Percentiles rank a stretch among this genome's conserved stretches.
Conservation (phyloP, 1,139 yeast genomes). For the Candida sojae region DNA sequence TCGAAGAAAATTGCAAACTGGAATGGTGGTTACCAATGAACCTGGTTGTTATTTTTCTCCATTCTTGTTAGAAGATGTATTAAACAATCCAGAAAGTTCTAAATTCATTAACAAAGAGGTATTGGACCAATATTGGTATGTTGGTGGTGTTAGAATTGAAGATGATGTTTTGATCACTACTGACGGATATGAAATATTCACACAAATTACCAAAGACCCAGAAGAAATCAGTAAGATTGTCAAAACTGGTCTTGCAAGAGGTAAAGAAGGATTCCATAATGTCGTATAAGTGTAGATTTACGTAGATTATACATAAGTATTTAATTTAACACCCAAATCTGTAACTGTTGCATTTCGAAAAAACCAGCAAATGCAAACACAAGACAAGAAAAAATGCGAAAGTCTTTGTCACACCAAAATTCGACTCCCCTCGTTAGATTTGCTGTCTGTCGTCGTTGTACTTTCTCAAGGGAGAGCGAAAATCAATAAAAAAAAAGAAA, state of each 20-base stretch:
- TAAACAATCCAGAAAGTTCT: conserved; percentile 56
- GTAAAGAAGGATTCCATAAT: conserved; percentile 56
- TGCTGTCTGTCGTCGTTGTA: too few relatives aligned
- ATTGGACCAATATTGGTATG: conserved; percentile 75
- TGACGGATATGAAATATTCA: conserved; percentile 77
- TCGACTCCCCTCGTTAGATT: too few relatives aligned
- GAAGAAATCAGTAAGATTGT: conserved; percentile 78
- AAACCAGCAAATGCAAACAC: not conserved
- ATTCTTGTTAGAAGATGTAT: conserved; percentile 66
- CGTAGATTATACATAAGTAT: too few relatives aligned
- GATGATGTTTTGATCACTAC: conserved; percentile 84
- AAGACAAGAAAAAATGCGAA: not conserved
- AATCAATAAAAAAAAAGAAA: too few relatives aligned
- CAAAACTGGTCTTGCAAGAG: conserved; percentile 58
- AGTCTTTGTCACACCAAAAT: too few relatives aligned
- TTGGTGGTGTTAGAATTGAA: conserved; percentile 96
- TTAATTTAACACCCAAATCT: not conserved
- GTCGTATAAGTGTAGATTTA: conserved; percentile 32
- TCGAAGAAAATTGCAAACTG: conserved; percentile 67
- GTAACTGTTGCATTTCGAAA: not conserved
- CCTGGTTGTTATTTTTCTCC: conserved; percentile 95
- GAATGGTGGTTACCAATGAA: conserved; percentile 92
- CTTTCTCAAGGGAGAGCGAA: too few relatives aligned
- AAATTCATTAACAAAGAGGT: conserved; percentile 67
- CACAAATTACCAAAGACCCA: conserved; percentile 83